Evolutionary conservation across 2,329 filamentous ascomycete species (phyloP).

Genomic region (Clarireedia monteithiana): DNA sequence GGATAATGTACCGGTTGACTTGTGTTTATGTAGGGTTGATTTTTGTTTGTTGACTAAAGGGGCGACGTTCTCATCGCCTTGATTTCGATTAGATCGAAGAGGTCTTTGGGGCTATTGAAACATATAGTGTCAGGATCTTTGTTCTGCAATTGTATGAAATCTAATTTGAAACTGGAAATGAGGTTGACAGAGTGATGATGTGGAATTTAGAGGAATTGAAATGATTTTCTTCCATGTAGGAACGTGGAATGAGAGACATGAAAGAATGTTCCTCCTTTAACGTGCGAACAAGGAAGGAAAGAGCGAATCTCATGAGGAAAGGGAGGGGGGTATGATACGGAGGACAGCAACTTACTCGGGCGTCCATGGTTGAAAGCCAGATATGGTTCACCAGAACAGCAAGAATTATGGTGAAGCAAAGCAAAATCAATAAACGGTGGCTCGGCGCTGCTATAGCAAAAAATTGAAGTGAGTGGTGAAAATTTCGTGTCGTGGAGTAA

Average conservation of each 20-base stretch:
- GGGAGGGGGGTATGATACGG: constrained; percentile 4
- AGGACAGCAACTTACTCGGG: constrained; percentile 31
- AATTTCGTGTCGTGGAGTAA: background rate
- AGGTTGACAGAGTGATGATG: constrained; percentile 16
- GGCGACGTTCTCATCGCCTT: constrained; percentile 63
- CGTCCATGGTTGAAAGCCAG: constrained; percentile 30
- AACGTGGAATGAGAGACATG: background rate
- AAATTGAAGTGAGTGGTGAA: background rate
- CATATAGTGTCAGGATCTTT: constrained; percentile 24
- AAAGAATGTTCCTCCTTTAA: background rate
- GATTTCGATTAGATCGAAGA: constrained; percentile 47
- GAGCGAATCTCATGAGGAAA: background rate
- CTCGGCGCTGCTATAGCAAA: background rate
- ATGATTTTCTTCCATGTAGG: background rate
- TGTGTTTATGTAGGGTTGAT: constrained; percentile 59
- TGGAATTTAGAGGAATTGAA: constrained; percentile 11
- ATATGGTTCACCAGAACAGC: background rate
- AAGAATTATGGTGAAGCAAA: background rate
- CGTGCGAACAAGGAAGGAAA: background rate
- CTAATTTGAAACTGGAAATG: constrained; percentile 11
- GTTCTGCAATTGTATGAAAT: constrained; percentile 8
- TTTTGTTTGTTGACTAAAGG: constrained; percentile 45
- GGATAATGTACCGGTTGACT: constrained; percentile 62
- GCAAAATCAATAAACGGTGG: background rate
- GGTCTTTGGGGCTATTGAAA: constrained; percentile 59